These are phyloP conservation scores for Plasmodiophora brassicae DNA, from an alignment of 208 protist species.

Conservation along the genomic window DNA sequence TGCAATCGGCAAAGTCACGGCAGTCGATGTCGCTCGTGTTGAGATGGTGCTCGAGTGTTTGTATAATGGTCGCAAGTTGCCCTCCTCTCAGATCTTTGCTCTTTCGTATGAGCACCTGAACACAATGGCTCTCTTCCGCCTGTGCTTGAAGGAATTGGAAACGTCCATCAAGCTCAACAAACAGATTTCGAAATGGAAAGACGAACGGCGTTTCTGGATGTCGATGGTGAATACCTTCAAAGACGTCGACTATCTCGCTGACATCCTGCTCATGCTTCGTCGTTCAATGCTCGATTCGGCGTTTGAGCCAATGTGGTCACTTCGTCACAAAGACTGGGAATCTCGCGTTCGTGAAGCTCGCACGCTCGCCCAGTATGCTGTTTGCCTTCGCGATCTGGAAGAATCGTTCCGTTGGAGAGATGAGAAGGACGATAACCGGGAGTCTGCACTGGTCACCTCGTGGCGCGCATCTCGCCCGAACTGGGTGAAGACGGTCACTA, in stretches of 20 bases:
- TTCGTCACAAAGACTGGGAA: slow-evolving; percentile 4
- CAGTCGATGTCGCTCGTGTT: not conserved
- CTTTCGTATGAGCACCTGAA: slow-evolving; percentile 17
- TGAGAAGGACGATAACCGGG: slow-evolving; percentile 30
- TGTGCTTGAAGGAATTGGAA: not conserved
- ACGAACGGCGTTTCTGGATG: slow-evolving; percentile 24
- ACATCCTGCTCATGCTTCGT: slow-evolving; percentile 19
- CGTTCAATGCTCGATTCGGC: slow-evolving; percentile 21
- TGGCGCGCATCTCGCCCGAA: slow-evolving; percentile 26
- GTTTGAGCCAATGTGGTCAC: slow-evolving; percentile 23
- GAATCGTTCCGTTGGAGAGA: slow-evolving; percentile 18
- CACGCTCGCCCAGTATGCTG: not conserved
- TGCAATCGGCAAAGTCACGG: not conserved
- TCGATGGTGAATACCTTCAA: slow-evolving; percentile 26
- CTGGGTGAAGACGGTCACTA: slow-evolving; percentile 20
- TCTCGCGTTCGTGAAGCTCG: not conserved
- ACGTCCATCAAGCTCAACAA: slow-evolving; percentile 17
- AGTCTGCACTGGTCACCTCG: not conserved
- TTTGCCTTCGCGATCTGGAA: slow-evolving; percentile 28
- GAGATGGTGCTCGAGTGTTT: not conserved
- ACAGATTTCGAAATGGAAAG: slow-evolving; percentile 13
- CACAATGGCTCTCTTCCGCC: not conserved
- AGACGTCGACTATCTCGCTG: slow-evolving; percentile 22
- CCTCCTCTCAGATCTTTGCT: not conserved
- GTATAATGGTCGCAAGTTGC: not conserved